A percentile compares a stretch with the other conserved stretches of the same genome.
Evolutionary conservation across 2,329 filamentous ascomycete genomes (phyloP).

Genomic region (Pyrenochaeta sp.): DNA sequence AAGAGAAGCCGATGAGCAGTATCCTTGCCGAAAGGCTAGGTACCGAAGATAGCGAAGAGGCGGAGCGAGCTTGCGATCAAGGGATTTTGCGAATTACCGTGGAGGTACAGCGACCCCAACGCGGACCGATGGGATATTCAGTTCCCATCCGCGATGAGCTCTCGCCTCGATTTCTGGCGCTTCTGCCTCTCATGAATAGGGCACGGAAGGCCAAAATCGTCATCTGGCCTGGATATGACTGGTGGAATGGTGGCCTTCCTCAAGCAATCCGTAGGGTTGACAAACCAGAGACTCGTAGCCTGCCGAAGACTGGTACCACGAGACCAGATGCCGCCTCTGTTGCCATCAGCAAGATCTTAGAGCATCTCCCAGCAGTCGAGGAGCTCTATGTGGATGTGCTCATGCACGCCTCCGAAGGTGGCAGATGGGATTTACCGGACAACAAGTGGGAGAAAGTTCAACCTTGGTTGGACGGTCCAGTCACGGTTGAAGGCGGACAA

Average conservation of each 20-base stretch:
- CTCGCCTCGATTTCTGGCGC: slow-evolving; percentile 38
- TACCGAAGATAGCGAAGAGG: slow-evolving; percentile 24
- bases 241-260: slow-evolving; percentile 27
- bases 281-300: neutral
- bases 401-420: slow-evolving; percentile 27
- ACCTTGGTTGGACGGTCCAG: slow-evolving; percentile 35
- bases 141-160: slow-evolving; percentile 28
- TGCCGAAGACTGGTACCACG: neutral
- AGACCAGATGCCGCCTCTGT: slow-evolving; percentile 27
- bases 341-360: slow-evolving; percentile 31
- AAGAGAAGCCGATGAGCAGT: slow-evolving; percentile 12
- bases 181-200: slow-evolving; percentile 30
- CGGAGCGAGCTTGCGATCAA: slow-evolving; percentile 33
- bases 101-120: slow-evolving; percentile 28
- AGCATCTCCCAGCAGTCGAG: slow-evolving; percentile 34
- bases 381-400: slow-evolving; percentile 35
- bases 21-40: slow-evolving; percentile 20
- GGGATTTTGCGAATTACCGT: slow-evolving; percentile 33
- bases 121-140: slow-evolving; percentile 27
- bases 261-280: neutral
- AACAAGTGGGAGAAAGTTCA: slow-evolving; percentile 33
- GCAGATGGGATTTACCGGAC: slow-evolving; percentile 40
- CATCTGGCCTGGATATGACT: slow-evolving; percentile 38
- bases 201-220: slow-evolving; percentile 30
- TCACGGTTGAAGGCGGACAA: slow-evolving; percentile 10